These are phyloP conservation scores for Ganoderma resinaceum DNA, from an alignment of 1,284 basidiomycete genomes.

Conservation along the genomic window DNA sequence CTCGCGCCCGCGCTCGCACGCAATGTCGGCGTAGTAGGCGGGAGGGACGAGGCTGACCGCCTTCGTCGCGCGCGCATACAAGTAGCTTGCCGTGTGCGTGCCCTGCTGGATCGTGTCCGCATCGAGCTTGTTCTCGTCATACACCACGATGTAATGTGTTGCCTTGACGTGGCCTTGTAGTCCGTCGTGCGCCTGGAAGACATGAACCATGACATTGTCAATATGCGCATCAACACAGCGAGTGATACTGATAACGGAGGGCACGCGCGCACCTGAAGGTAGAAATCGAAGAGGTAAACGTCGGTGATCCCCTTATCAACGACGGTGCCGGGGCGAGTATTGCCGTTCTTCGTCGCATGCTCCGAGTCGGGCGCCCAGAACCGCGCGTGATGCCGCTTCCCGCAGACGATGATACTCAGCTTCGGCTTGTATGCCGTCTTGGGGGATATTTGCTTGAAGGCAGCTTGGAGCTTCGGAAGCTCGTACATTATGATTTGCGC, in stretches of 20 bases:
- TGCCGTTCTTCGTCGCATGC: conserved; percentile 66
- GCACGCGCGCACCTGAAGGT: conserved; percentile 57
- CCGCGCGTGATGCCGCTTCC: conserved; percentile 81
- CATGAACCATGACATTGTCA: not conserved
- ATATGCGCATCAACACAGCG: not conserved
- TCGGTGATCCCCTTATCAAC: conserved; percentile 78
- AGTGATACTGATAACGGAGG: not conserved
- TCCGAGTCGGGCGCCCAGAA: conserved; percentile 61
- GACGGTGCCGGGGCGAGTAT: conserved; percentile 77
- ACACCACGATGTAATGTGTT: conserved; percentile 79
- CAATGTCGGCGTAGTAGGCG: conserved; percentile 80
- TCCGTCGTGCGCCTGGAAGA: conserved; percentile 60
- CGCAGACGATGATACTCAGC: conserved; percentile 77
- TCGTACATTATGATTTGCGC: conserved; percentile 63
- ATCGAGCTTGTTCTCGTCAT: conserved; percentile 70
- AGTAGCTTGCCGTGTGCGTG: conserved; percentile 67
- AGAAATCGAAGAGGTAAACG: conserved; percentile 79
- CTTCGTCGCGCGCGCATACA: conserved; percentile 79
- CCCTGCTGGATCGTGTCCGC: conserved; percentile 76
- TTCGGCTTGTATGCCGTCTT: conserved; percentile 61
- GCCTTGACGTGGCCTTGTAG: conserved; percentile 70
- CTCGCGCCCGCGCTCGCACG: conserved; percentile 75
- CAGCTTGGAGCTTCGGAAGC: conserved; percentile 59
- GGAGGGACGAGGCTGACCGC: conserved; percentile 79
- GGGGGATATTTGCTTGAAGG: conserved; percentile 60